phyloP scores from a whole-genome alignment of 179 eudicot species.

The Carnegiea gigantea region DNA sequence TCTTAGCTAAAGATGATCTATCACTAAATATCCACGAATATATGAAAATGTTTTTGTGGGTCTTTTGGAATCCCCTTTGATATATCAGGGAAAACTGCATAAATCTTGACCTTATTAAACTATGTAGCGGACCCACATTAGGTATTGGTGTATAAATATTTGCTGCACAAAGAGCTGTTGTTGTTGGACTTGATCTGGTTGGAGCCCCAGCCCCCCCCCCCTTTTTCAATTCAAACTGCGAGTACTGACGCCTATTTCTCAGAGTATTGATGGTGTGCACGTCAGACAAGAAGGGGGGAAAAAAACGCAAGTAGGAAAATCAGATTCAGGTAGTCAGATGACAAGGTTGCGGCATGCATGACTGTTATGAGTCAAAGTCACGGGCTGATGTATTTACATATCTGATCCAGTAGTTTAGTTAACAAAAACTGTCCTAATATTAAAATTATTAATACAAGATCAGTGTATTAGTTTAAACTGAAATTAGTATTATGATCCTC shows the following conservation, averaged over 20 bases:
- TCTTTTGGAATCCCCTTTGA: neutral
- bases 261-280: constrained; percentile 1
- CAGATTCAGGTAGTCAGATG: constrained; percentile 14
- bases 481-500: neutral
- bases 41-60: neutral
- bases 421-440: neutral
- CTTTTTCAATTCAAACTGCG: neutral
- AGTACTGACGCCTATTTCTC: constrained; percentile 3
- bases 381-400: neutral
- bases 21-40: neutral
- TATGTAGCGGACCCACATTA: neutral
- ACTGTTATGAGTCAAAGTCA: constrained; percentile 5
- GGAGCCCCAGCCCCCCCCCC: neutral
- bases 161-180: neutral
- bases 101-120: neutral
- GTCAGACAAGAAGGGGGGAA: constrained; percentile 8
- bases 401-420: constrained; percentile 16
- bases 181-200: constrained; percentile 1
- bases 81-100: neutral
- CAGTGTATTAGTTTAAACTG: neutral
- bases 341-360: constrained; percentile 20
- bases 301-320: neutral
- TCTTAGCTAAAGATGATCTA: neutral
- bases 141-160: neutral
- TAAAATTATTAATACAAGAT: neutral